phyloP scores from a whole-genome alignment of 352 stramenopile species.

The Pythium dissotocum region DNA sequence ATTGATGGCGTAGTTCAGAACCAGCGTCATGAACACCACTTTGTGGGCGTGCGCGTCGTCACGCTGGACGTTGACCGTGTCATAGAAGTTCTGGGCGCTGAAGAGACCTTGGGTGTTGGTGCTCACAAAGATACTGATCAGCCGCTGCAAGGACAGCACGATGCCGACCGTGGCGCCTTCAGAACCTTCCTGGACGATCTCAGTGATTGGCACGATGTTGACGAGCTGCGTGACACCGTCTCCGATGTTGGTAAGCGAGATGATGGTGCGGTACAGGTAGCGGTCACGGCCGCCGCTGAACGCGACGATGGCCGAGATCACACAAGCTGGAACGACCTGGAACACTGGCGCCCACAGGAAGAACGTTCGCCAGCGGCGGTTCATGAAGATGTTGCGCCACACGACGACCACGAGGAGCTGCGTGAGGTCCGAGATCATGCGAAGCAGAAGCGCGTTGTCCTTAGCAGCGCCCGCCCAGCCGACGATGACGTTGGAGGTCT shows the following conservation, averaged over 20 bases:
- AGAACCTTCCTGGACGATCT: constrained; percentile 35
- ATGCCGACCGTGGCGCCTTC: constrained; percentile 31
- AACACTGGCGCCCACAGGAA: constrained; percentile 22
- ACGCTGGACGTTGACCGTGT: constrained; percentile 6
- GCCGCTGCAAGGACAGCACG: constrained; percentile 28
- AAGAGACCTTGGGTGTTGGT: constrained; percentile 33
- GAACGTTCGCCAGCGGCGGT: constrained; percentile 23
- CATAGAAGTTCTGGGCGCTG: constrained; percentile 29
- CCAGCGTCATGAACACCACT: constrained; percentile 29
- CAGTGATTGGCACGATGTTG: constrained; percentile 32
- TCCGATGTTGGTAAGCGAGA: constrained; percentile 31
- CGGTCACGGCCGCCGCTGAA: constrained; percentile 15
- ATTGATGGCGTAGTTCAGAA: constrained; percentile 41
- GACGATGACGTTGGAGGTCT: constrained; percentile 36
- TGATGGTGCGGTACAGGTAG: constrained; percentile 25
- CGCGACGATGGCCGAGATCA: constrained; percentile 21
- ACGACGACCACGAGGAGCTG: constrained; percentile 11
- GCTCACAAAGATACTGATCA: constrained; percentile 35
- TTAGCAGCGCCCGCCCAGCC: constrained; percentile 41
- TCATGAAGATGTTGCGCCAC: constrained; percentile 27
- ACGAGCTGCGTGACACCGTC: constrained; percentile 31
- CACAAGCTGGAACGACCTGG: constrained; percentile 12
- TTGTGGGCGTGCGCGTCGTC: constrained; percentile 25
- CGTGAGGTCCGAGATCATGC: constrained; percentile 13
- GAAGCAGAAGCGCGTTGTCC: constrained; percentile 41